A percentile compares a stretch with the other conserved stretches of the same genome.
Evolutionary conservation across 192 early-diverging fungal species (phyloP).

Genomic region (Podila epigama): DNA sequence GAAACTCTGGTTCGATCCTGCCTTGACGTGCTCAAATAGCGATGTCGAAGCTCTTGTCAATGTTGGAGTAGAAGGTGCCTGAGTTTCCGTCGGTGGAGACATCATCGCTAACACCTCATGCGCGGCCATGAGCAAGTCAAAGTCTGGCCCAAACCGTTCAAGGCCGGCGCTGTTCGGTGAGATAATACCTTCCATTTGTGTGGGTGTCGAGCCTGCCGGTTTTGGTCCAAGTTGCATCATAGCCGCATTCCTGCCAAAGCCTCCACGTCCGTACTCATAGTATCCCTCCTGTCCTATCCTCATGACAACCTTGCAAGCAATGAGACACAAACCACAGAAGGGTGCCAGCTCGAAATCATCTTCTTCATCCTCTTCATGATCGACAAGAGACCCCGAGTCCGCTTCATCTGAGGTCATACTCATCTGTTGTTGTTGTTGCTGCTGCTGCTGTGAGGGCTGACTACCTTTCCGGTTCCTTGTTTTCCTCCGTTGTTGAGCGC

Average conservation of each 20-base stretch:
- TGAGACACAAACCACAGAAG: slow-evolving; percentile 53
- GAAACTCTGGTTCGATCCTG: slow-evolving; percentile 17
- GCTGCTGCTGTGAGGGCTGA: neutral
- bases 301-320: slow-evolving; percentile 42
- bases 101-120: slow-evolving; percentile 42
- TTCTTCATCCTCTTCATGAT: slow-evolving; percentile 35
- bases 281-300: slow-evolving; percentile 31
- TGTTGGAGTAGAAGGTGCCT: slow-evolving; percentile 4
- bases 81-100: neutral
- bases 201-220: neutral
- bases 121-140: slow-evolving; percentile 33
- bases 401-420: slow-evolving; percentile 10
- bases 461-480: slow-evolving; percentile 20
- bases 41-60: slow-evolving; percentile 3
- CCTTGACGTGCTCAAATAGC: slow-evolving; percentile 33
- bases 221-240: neutral
- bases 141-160: slow-evolving; percentile 31
- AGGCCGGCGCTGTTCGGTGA: neutral
- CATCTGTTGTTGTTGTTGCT: slow-evolving; percentile 4
- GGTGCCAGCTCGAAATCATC: slow-evolving; percentile 55
- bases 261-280: slow-evolving; percentile 33
- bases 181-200: slow-evolving; percentile 12
- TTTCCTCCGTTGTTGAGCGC: slow-evolving; percentile 20
- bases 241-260: slow-evolving; percentile 23
- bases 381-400: neutral